These are phyloP conservation scores for Amaranthus tricolor DNA, from an alignment of 179 eudicot species.

Conservation along the genomic window DNA sequence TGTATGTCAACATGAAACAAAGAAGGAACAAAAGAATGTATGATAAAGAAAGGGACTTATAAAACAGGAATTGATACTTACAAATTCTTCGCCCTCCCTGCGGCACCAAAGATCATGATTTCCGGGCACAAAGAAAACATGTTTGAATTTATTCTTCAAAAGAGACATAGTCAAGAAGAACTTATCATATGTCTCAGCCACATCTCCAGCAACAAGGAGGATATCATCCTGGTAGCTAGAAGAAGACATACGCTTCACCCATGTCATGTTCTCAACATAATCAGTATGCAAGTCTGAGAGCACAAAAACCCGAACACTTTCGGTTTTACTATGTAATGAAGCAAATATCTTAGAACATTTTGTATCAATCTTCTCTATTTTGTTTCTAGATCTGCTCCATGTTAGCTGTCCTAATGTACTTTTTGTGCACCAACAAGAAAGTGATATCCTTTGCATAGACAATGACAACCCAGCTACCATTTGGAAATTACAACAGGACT, in stretches of 20 bases:
- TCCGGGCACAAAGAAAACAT: conserved; percentile 67
- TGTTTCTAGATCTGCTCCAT: conserved; percentile 18
- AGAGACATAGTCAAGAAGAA: conserved; percentile 57
- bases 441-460: conserved; percentile 27
- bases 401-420: conserved; percentile 8
- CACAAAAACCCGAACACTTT: conserved; percentile 46
- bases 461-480: conserved; percentile 37
- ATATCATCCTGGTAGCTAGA: conserved; percentile 38
- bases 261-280: conserved; percentile 61
- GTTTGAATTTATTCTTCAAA: conserved; percentile 50
- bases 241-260: conserved; percentile 50
- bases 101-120: conserved; percentile 85
- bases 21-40: not conserved
- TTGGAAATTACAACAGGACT: conserved; percentile 5
- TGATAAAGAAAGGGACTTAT: not conserved
- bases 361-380: conserved; percentile 17
- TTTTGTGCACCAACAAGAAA: conserved; percentile 22
- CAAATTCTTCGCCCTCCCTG: conserved; percentile 38
- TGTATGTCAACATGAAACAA: not conserved
- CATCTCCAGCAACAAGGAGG: conserved; percentile 75
- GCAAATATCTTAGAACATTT: conserved; percentile 33
- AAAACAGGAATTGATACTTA: conserved; percentile 28
- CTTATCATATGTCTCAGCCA: conserved; percentile 53
- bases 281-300: conserved; percentile 73
- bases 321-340: conserved; percentile 18